phyloP scores from a whole-genome alignment of 352 stramenopile genomes.

The Phytopythium vexans region DNA sequence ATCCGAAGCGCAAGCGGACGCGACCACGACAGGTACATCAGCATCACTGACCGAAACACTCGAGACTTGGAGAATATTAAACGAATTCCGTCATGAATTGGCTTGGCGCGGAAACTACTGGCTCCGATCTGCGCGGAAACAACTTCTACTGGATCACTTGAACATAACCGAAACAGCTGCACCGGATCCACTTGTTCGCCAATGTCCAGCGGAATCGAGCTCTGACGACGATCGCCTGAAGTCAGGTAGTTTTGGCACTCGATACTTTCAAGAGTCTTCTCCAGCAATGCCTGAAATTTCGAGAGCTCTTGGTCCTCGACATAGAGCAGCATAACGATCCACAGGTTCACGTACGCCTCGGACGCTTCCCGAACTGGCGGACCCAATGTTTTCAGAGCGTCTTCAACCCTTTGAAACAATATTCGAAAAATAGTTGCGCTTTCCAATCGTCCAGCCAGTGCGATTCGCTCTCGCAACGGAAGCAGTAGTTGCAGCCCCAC shows the following conservation, averaged over 20 bases:
- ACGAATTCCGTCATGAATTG: background rate
- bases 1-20: slow-evolving; percentile 28
- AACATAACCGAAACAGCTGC: slow-evolving; percentile 2
- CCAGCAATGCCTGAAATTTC: slow-evolving; percentile 36
- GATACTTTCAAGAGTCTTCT: slow-evolving; percentile 37
- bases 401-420: slow-evolving; percentile 45
- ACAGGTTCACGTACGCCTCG: slow-evolving; percentile 37
- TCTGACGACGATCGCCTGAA: no score
- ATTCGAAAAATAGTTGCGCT: slow-evolving; percentile 33
- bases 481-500: slow-evolving; percentile 38
- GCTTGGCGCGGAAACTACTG: no score
- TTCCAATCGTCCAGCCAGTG: slow-evolving; percentile 29
- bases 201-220: background rate
- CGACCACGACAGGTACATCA: slow-evolving; percentile 50
- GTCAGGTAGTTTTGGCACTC: slow-evolving; percentile 25
- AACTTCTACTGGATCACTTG: slow-evolving; percentile 4
- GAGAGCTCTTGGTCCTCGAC: slow-evolving; percentile 45
- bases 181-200: background rate
- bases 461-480: slow-evolving; percentile 44
- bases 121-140: slow-evolving; percentile 7
- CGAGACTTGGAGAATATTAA: background rate
- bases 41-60: slow-evolving; percentile 15
- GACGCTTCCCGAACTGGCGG: slow-evolving; percentile 22
- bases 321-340: slow-evolving; percentile 39
- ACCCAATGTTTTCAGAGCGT: slow-evolving; percentile 31